These are phyloP conservation scores for Euphorbia corollata DNA, from an alignment of 441 rosid genomes.

Conservation along the genomic window DNA sequence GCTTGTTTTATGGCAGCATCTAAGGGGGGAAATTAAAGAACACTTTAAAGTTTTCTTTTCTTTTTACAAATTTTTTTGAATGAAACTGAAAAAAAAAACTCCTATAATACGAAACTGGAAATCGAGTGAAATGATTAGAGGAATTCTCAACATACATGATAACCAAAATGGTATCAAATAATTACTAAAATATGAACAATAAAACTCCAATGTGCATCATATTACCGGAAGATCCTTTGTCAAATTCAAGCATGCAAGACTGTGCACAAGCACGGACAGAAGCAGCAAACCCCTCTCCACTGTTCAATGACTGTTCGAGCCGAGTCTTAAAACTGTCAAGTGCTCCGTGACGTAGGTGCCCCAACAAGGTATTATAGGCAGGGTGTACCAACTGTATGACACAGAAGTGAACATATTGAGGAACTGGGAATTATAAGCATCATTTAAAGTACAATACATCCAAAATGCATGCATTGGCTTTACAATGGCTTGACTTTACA, in stretches of 20 bases:
- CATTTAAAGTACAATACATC: background rate
- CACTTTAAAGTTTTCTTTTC: background rate
- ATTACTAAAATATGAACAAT: constrained; percentile 1
- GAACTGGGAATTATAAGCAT: background rate
- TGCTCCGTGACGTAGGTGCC: constrained; percentile 47
- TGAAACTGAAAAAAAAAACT: background rate
- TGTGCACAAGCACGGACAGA: constrained; percentile 43
- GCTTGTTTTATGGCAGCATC: constrained; percentile 61
- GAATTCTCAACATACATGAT: background rate
- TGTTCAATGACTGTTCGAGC: constrained; percentile 42
- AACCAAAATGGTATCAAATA: background rate
- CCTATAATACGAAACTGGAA: background rate
- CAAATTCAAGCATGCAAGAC: constrained; percentile 52
- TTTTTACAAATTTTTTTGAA: background rate
- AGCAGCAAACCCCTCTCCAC: constrained; percentile 59
- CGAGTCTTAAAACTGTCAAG: constrained; percentile 47
- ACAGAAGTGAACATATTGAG: constrained; percentile 7
- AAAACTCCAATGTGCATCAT: background rate
- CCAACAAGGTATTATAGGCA: constrained; percentile 47
- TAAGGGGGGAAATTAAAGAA: constrained; percentile 23
- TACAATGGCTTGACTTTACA: no score
- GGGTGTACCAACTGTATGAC: constrained; percentile 48
- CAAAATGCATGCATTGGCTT: background rate
- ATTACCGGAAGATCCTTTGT: constrained; percentile 64
- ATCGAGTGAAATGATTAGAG: background rate